Conservation (phyloP, 768 basidiomycete species). For the Tubosaeta brunneosetosa region DNA sequence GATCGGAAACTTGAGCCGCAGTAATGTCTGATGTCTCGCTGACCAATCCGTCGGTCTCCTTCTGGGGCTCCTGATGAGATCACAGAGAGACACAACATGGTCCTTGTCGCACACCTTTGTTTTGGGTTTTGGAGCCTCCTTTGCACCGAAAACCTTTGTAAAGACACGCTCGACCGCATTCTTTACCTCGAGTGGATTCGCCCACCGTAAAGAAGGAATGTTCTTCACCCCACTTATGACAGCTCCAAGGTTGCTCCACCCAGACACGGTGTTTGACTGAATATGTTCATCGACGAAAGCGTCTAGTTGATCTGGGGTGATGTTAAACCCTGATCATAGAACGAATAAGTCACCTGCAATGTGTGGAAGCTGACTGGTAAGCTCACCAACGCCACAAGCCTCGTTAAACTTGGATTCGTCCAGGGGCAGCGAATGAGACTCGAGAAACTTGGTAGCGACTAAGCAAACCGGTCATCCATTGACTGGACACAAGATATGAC, state of each 20-base stretch:
- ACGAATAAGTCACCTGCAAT: constrained; percentile 1
- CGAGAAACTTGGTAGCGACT: constrained; percentile 66
- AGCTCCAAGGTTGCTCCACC: constrained; percentile 74
- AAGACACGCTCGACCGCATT: constrained; percentile 71
- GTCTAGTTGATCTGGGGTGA: constrained; percentile 63
- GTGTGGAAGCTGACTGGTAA: not conserved
- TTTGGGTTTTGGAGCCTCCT: constrained; percentile 62
- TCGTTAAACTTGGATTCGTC: constrained; percentile 68
- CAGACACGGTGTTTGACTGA: constrained; percentile 46
- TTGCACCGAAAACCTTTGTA: constrained; percentile 63
- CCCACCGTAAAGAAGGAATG: constrained; percentile 71
- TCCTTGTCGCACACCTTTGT: constrained; percentile 45
- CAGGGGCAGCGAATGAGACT: constrained; percentile 54
- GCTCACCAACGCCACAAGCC: constrained; percentile 84
- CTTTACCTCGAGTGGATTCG: constrained; percentile 79
- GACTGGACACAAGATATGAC: not conserved
- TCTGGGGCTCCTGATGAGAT: constrained; percentile 45
- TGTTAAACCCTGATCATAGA: constrained; percentile 62
- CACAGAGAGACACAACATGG: not conserved
- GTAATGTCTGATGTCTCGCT: constrained; percentile 14
- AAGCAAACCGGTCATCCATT: constrained; percentile 3
- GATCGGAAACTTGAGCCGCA: constrained; percentile 30
- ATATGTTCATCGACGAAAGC: constrained; percentile 55
- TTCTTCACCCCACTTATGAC: constrained; percentile 60
- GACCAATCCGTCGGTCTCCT: constrained; percentile 27